phyloP scores from a whole-genome alignment of 2,329 filamentous ascomycete genomes.

The Verticillium nonalfalfae region DNA sequence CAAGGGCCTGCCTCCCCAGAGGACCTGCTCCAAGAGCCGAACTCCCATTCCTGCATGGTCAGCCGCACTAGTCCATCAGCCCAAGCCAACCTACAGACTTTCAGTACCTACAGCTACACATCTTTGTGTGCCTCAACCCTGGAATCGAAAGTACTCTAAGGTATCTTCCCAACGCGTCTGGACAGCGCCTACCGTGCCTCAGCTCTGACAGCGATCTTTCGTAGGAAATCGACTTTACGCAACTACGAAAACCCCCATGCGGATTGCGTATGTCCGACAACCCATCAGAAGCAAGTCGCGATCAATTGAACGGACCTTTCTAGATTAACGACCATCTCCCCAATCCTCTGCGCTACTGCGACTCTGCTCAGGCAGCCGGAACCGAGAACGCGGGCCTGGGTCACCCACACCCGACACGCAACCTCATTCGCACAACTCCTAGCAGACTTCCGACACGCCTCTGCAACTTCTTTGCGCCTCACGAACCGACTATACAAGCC shows the following conservation, averaged over 20 bases:
- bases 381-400: not conserved
- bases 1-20: too few relatives aligned
- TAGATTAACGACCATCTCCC: not conserved
- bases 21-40: not conserved
- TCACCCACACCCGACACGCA: not conserved
- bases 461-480: not conserved
- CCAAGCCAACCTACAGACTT: too few relatives aligned
- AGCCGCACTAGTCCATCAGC: not conserved
- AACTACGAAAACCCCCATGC: not conserved
- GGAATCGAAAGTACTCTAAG: not conserved
- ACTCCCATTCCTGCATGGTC: not conserved
- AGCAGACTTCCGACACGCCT: not conserved
- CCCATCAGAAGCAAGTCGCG: too few relatives aligned
- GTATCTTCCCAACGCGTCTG: not conserved
- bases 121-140: too few relatives aligned
- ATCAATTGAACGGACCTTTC: not conserved
- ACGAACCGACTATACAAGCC: not conserved
- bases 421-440: not conserved
- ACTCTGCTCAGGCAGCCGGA: too few relatives aligned
- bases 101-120: too few relatives aligned
- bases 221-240: not conserved
- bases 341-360: too few relatives aligned
- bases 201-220: not conserved
- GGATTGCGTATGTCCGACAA: not conserved
- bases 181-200: not conserved